Evolutionary conservation across 2,329 filamentous ascomycete genomes (phyloP).

Genomic region (Trichoderma polysporum): DNA sequence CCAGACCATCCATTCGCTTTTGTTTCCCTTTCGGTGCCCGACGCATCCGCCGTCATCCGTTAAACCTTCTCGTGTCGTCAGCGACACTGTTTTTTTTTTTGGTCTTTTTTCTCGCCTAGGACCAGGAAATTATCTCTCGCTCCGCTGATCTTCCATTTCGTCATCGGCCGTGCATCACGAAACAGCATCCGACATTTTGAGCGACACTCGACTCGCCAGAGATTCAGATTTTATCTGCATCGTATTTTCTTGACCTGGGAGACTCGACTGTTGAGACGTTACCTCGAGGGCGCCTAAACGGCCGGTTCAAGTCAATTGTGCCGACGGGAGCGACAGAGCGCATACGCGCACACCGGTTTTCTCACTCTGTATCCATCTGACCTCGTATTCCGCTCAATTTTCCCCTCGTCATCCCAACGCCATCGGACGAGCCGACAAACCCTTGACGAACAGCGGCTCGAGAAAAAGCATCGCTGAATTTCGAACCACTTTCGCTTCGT

Average conservation of each 20-base stretch:
- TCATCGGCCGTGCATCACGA: slow-evolving; percentile 13
- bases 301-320: background rate
- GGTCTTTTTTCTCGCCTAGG: background rate
- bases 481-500: background rate
- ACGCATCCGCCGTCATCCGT: background rate
- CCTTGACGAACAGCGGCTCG: background rate
- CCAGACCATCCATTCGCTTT: slow-evolving; percentile 5
- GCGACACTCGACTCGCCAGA: background rate
- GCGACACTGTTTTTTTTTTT: background rate
- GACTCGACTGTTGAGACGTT: background rate
- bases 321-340: slow-evolving; percentile 10
- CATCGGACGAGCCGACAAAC: background rate
- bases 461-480: background rate
- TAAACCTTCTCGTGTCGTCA: background rate
- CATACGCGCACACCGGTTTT: slow-evolving; percentile 11
- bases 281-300: background rate
- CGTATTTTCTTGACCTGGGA: background rate
- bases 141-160: slow-evolving; percentile 17
- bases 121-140: background rate
- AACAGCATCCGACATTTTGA: background rate
- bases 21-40: background rate
- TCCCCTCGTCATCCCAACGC: slow-evolving; percentile 7
- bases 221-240: background rate
- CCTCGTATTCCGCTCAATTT: slow-evolving; percentile 11
- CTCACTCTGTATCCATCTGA: background rate